Evolutionary conservation across 768 basidiomycete genomes (phyloP).

Genomic region (Tricholoma furcatifolium): DNA sequence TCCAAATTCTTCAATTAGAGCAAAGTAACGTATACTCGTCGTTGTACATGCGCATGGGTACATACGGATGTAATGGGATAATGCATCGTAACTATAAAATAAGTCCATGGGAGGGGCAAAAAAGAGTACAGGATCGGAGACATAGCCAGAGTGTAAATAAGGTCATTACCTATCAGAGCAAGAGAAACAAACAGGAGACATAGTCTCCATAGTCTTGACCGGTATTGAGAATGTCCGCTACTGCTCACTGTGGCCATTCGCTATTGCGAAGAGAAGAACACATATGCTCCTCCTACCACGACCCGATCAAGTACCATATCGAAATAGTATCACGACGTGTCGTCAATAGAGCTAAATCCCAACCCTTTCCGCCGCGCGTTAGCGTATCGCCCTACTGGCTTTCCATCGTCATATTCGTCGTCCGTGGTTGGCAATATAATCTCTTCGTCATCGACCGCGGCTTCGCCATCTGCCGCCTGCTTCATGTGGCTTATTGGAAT

Average conservation of each 20-base stretch:
- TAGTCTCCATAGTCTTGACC: slow-evolving; percentile 4
- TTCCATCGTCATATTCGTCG: slow-evolving; percentile 72
- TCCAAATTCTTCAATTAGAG: slow-evolving; percentile 14
- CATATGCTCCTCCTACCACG: slow-evolving; percentile 17
- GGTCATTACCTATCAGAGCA: slow-evolving; percentile 4
- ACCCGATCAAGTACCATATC: not conserved
- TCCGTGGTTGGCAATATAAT: slow-evolving; percentile 55
- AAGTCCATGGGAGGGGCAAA: slow-evolving; percentile 10
- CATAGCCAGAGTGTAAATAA: slow-evolving; percentile 11
- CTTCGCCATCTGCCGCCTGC: slow-evolving; percentile 55
- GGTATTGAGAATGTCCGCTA: slow-evolving; percentile 12
- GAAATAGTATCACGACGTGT: slow-evolving; percentile 25
- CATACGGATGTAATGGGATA: slow-evolving; percentile 17
- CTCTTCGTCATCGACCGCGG: slow-evolving; percentile 52
- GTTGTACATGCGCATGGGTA: slow-evolving; percentile 18
- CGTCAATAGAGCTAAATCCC: slow-evolving; percentile 38
- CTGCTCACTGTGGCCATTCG: slow-evolving; percentile 12
- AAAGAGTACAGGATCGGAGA: slow-evolving; percentile 11
- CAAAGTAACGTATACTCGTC: slow-evolving; percentile 17
- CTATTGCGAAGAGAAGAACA: slow-evolving; percentile 18
- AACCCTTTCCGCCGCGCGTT: slow-evolving; percentile 48
- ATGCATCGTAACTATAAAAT: slow-evolving; percentile 2
- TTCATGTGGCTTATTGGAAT: slow-evolving; percentile 38
- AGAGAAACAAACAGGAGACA: not conserved
- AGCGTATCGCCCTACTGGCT: slow-evolving; percentile 71